Base-by-base conservation (phyloP, 169 alveolate genomes). In the Babesia bovis region DNA sequence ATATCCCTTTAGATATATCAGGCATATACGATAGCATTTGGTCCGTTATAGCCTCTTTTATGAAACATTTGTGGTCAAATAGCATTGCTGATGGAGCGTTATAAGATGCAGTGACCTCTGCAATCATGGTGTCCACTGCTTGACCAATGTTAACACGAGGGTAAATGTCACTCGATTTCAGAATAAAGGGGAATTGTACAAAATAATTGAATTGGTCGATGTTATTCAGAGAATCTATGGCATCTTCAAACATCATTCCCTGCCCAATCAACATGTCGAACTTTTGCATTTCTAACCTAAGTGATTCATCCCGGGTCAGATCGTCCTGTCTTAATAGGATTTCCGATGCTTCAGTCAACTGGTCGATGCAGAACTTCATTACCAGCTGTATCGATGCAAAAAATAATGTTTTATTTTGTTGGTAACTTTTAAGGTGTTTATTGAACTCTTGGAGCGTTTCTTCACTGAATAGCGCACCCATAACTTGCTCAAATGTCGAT, bases 171-270 rank as follows among this genome's bases (percentile, higher is more conserved):
- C 32, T 49, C 21, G 50, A 25, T 33, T 44, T 63, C 41, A 63
- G 21, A 47, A 63, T 36, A 32, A 63, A 63, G 3, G 73, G 73
- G 3, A 63, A 45, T 10, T 9, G 45, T 41, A 63, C 10, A 36
- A 63, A 63, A 12, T 19, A 26, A 26, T 63, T 44, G 42, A 25
- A 63, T 10, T 36, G 45, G 40, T 63, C 73, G 9, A 9, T 25
- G 49, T 63, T 63, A 12, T 44, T 47, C 44, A 63, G 15, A 0
- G 25, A 32, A 32, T 42, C 26, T 6, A 3, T 44, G 7, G 61
- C 73, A 5, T 49, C 52, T 32, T 63, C 73, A 23, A 63, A 45
- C 60, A 47, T 63, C 73, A 63, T 63, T 0, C 73, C 73, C 52
- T 63, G 73, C 6, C 33, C 30, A 23, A 30, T 25, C 25, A 63